Base-by-base conservation (phyloP, 2,329 filamentous ascomycete genomes). In the Hymenoscyphus occultus region DNA sequence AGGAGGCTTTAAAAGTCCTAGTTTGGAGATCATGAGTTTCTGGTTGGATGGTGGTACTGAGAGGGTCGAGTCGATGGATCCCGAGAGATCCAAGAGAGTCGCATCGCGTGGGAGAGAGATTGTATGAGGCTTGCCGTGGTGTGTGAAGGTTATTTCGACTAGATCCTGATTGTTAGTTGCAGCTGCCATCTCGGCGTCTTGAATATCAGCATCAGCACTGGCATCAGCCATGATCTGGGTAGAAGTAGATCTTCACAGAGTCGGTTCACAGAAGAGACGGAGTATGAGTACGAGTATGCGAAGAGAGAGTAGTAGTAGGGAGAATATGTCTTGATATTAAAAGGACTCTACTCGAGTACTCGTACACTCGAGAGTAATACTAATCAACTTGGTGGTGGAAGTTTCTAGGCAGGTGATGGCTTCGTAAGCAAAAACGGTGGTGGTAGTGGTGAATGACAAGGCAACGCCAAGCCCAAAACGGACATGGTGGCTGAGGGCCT, bases 11-110 rank as follows among this genome's bases (percentile, higher is more conserved):
- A 90, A 81, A 1, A 91, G 79, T 35, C 87, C 87, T 7, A 84
- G 79, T 73, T 89, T 90, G 54, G 88, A 82, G 14, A 86, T 82
- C 69, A 91, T 81, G 74, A 90, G 82, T 74, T 92, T 92, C 73
- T 91, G 89, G 76, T 91, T 87, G 10, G 80, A 75, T 42, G 78
- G 66, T 0, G 89, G 88, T 62, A 92, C 85, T 60, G 81, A 82
- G 62, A 91, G 81, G 2, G 77, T 75, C 56, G 78, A 74, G 64
- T 84, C 80, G 70, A 91, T 85, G 67, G 82, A 79, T 60, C 81
- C 75, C 56, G 87, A 87, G 45, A 92, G 83, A 71, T 90, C 87
- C 63, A 77, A 71, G 56, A 86, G 77, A 5, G 82, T 85, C 19
- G 81, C 80, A 65, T 80, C 78, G 14, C 77, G 70, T 7, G 78